Percentiles rank a stretch among this genome's conserved stretches.
Evolutionary conservation across 768 basidiomycete genomes (phyloP).

Genomic region (Psilocybe cubensis): DNA sequence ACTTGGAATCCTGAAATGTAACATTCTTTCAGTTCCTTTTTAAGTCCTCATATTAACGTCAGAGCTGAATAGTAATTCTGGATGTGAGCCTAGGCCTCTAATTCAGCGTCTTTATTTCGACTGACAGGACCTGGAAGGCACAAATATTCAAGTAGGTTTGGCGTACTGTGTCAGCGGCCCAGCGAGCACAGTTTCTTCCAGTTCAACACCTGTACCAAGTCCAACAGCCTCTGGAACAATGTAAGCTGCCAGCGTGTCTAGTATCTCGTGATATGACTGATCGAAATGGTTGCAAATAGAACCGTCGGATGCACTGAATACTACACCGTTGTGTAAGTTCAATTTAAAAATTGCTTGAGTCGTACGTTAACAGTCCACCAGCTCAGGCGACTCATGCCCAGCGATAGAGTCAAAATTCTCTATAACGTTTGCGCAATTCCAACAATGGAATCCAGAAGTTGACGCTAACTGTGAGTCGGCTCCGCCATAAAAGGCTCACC

Average conservation of each 20-base stretch:
- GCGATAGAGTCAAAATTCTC: background rate
- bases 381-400: background rate
- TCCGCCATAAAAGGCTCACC: background rate
- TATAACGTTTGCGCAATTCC: background rate
- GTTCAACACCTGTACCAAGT: background rate
- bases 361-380: background rate
- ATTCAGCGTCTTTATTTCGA: background rate
- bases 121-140: background rate
- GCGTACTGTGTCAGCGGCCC: background rate
- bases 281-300: background rate
- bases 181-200: background rate
- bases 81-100: background rate
- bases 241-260: background rate
- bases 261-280: background rate
- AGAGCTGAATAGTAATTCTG: background rate
- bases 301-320: background rate
- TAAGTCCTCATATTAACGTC: background rate
- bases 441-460: background rate
- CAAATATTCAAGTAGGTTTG: background rate
- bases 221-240: background rate
- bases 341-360: background rate
- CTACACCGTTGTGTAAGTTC: background rate
- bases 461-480: background rate
- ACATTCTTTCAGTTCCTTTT: background rate
- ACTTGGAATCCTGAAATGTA: background rate